phyloP scores from a whole-genome alignment of 1,284 basidiomycete genomes.

The Rhodotorula sp. region DNA sequence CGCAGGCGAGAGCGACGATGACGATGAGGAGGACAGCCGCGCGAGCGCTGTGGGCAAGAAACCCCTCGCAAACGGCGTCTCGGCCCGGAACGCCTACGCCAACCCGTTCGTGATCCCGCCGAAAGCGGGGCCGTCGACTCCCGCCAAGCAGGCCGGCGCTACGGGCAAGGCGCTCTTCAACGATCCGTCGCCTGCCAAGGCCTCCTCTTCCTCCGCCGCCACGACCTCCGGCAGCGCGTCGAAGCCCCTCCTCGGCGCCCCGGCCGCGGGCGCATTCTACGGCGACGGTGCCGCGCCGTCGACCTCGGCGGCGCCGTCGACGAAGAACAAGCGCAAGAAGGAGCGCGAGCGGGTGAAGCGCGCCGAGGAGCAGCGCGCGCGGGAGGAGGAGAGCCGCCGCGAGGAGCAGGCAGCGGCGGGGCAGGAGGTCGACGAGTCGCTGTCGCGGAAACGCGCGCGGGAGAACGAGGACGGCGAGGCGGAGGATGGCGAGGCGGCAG shows the following conservation, averaged over 20 bases:
- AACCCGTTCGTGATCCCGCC: constrained; percentile 21
- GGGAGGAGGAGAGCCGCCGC: constrained; percentile 10
- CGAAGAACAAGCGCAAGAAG: constrained; percentile 38
- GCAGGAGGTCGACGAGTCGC: not conserved
- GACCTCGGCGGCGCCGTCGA: not conserved
- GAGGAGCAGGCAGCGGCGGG: not conserved
- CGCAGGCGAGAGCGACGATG: constrained; percentile 1
- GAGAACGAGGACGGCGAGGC: not conserved
- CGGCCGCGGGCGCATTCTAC: constrained; percentile 12
- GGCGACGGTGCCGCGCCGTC: not conserved
- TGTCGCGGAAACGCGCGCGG: not conserved
- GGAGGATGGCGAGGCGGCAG: not conserved
- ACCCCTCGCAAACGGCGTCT: not conserved
- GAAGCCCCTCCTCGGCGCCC: not conserved
- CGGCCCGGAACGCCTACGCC: not conserved
- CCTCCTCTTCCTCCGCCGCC: constrained; percentile 1
- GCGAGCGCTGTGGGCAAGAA: constrained; percentile 22
- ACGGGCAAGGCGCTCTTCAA: constrained; percentile 17
- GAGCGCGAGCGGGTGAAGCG: constrained; percentile 15
- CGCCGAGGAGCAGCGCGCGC: constrained; percentile 9
- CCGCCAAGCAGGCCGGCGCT: not conserved
- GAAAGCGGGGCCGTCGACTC: not conserved
- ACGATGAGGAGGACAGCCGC: constrained; percentile 31
- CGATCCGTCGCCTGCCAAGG: constrained; percentile 20
- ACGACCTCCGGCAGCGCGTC: not conserved